Conservation (phyloP, 768 basidiomycete species). For the Auricularia sp. region DNA sequence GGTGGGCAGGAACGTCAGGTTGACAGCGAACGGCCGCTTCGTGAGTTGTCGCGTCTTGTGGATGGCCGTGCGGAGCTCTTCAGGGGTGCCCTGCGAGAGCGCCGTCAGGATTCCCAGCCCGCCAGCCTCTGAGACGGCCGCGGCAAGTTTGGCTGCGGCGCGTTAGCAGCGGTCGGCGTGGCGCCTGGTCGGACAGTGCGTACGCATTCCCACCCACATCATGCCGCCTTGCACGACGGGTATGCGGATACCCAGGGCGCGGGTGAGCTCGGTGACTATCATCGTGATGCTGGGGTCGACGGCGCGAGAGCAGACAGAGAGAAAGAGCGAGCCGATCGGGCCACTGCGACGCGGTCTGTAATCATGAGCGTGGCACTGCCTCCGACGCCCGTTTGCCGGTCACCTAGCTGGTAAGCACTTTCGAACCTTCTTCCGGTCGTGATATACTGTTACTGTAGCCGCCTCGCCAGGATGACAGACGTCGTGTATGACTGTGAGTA, state of each 20-base stretch:
- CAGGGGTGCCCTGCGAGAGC: conserved; percentile 77
- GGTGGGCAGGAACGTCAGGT: conserved; percentile 76
- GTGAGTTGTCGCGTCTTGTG: conserved; percentile 63
- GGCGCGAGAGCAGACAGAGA: too few relatives aligned
- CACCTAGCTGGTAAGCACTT: too few relatives aligned
- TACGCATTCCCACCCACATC: conserved; percentile 58
- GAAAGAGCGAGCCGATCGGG: too few relatives aligned
- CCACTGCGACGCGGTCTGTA: too few relatives aligned
- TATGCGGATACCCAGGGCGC: conserved; percentile 17
- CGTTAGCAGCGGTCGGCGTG: conserved; percentile 2
- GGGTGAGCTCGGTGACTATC: conserved; percentile 17
- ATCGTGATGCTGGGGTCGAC: not conserved
- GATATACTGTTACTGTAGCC: too few relatives aligned
- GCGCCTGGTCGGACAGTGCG: not conserved
- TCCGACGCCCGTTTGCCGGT: too few relatives aligned
- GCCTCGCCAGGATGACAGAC: too few relatives aligned
- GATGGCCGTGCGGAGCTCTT: conserved; percentile 70
- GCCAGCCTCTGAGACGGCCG: conserved; percentile 75
- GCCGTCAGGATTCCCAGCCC: conserved; percentile 83
- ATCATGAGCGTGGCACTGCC: too few relatives aligned
- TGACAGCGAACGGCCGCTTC: conserved; percentile 67
- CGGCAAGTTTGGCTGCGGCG: conserved; percentile 72
- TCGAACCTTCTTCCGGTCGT: too few relatives aligned
- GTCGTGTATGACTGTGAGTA: too few relatives aligned
- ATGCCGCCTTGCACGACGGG: conserved; percentile 83